Evolutionary conservation across 139 green algal species (phyloP), one percentile per base, ranked within the genome.

Genomic region (Pseudopediastrum boryanum): DNA sequence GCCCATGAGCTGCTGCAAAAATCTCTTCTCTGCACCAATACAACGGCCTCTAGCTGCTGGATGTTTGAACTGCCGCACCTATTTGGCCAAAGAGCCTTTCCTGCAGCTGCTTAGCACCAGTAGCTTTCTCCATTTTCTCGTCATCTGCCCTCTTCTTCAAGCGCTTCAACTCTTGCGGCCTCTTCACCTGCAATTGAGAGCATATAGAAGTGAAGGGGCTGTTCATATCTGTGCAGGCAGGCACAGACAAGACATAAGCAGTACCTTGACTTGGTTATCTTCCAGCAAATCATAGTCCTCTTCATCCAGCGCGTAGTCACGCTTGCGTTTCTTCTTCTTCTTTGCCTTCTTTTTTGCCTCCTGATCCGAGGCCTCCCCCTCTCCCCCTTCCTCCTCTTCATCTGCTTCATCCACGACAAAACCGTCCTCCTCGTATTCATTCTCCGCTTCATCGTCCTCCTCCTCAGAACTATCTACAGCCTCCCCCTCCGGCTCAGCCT

Each of bases 251-350:
- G 48, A 16, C 48, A 58, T 58, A 58, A 58, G 48, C 48, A 58
- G 48, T 58, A 90, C 85, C 80, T 76, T 75, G 43, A 89, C 84
- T 82, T 86, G 83, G 69, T 93, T 90, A 64, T 96, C 94, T 79
- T 96, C 90, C 66, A 98, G 81, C 74, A 97, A 83, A 38, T 96
- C 91, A 69, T 95, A 97, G 75, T 98, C 94, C 54, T 98, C 94
- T n/a, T 98, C 93, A 61, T 98, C 94, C 21, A 98, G 85, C 39
- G 91, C 79, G 59, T 88, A 83, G 13, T 81, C 70, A 12, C 75
- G 78, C n/a, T 82, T 65, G 27, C 76, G 76, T 79, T 91, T 91
- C 64, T 81, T 72, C 69, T 89, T 88, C 50, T 88, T 90, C 56
- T 87, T 86, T 43, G 80, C 79, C 52, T 70, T 72, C 6, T 35